Evolutionary conservation across 1,284 basidiomycete species (phyloP).

Genomic region (Cutaneotrichosporon dermatis): DNA sequence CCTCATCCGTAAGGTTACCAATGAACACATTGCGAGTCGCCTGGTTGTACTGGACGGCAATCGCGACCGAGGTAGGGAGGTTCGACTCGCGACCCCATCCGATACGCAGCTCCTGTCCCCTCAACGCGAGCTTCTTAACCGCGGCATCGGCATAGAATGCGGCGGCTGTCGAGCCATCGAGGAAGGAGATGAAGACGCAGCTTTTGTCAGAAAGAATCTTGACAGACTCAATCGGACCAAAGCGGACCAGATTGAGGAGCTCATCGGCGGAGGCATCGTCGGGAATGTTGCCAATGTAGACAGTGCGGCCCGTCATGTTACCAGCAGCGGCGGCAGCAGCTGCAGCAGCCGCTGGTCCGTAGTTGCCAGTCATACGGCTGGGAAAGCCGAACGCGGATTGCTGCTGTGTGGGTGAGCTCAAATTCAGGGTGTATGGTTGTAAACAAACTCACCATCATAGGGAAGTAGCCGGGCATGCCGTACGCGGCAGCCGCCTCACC

Average conservation of each 20-base stretch:
- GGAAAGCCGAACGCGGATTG: conserved; percentile 28
- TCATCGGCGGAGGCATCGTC: conserved; percentile 96
- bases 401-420: background rate
- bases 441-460: conserved; percentile 11
- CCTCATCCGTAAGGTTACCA: conserved; percentile 78
- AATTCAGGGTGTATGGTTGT: background rate
- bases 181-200: conserved; percentile 96
- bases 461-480: conserved; percentile 16
- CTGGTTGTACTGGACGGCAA: conserved; percentile 82
- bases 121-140: conserved; percentile 83
- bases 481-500: background rate
- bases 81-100: conserved; percentile 90
- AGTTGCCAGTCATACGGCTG: conserved; percentile 52
- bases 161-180: conserved; percentile 81
- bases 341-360: conserved; percentile 61
- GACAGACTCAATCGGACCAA: conserved; percentile 92
- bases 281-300: conserved; percentile 95
- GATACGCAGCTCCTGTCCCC: conserved; percentile 89
- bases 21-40: conserved; percentile 92
- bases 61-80: conserved; percentile 75
- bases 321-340: conserved; percentile 67
- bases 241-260: conserved; percentile 93
- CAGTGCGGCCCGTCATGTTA: conserved; percentile 74
- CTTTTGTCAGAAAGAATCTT: conserved; percentile 95
- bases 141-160: conserved; percentile 93